phyloP scores from a whole-genome alignment of 768 basidiomycete genomes.

The Serendipita vermifera region DNA sequence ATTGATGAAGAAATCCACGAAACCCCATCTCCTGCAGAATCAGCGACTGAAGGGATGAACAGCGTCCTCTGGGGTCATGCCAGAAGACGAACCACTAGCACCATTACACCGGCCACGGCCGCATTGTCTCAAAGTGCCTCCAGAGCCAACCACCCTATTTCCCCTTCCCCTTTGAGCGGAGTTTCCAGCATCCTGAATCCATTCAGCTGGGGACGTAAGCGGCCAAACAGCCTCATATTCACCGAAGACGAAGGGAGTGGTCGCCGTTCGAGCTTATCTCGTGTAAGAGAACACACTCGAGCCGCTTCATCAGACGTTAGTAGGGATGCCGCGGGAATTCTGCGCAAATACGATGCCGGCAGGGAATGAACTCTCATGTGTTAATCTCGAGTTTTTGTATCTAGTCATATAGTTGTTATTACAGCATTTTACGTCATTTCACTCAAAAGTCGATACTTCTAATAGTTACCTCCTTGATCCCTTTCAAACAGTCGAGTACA shows the following conservation, averaged over 20 bases:
- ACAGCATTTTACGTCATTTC: too few species aligned
- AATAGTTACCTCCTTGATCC: too few species aligned
- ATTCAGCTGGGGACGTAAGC: background rate
- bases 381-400: background rate
- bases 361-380: background rate
- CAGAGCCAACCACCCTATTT: background rate
- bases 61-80: conserved; percentile 26
- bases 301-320: too few species aligned
- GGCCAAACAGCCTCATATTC: background rate
- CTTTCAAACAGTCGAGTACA: too few species aligned
- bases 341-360: background rate
- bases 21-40: conserved; percentile 46
- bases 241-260: too few species aligned
- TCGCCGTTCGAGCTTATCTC: too few species aligned
- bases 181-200: background rate
- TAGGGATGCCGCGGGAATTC: background rate
- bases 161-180: background rate
- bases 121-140: conserved; percentile 19
- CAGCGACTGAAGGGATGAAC: conserved; percentile 48
- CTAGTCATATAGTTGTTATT: background rate
- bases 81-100: conserved; percentile 38
- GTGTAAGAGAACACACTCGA: too few species aligned
- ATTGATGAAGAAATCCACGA: background rate
- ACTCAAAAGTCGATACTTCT: too few species aligned
- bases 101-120: conserved; percentile 9